Conservation (phyloP, 345 rosid species). For the Boechera stricta region DNA sequence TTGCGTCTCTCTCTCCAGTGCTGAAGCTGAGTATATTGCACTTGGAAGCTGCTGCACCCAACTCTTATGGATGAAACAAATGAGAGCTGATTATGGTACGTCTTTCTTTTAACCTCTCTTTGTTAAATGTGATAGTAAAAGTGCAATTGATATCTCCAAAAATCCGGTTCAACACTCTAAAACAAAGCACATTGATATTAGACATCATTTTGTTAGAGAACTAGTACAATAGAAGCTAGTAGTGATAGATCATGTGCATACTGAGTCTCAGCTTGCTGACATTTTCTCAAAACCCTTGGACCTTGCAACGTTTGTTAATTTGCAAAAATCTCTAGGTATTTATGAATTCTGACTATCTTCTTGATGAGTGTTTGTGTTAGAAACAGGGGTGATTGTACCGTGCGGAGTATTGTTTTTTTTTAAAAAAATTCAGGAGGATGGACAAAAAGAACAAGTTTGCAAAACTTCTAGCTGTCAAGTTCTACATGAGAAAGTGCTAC, state of each 20-base stretch:
- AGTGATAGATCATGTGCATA: neutral
- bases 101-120: no score
- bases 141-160: neutral
- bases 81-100: neutral
- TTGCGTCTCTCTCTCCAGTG: neutral
- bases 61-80: neutral
- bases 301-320: no score
- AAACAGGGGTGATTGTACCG: no score
- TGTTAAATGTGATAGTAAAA: neutral
- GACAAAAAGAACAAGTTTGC: no score
- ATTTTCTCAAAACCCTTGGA: neutral
- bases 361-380: no score
- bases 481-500: no score
- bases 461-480: no score
- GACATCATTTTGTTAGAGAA: neutral
- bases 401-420: no score
- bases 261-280: neutral
- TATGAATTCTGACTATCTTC: neutral
- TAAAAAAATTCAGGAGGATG: no score
- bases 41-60: neutral
- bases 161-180: neutral
- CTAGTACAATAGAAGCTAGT: neutral
- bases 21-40: neutral
- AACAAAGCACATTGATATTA: neutral
- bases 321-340: neutral